Evolutionary conservation across 2,329 filamentous ascomycete species (phyloP).

Genomic region (Neoarthrinium moseri): DNA sequence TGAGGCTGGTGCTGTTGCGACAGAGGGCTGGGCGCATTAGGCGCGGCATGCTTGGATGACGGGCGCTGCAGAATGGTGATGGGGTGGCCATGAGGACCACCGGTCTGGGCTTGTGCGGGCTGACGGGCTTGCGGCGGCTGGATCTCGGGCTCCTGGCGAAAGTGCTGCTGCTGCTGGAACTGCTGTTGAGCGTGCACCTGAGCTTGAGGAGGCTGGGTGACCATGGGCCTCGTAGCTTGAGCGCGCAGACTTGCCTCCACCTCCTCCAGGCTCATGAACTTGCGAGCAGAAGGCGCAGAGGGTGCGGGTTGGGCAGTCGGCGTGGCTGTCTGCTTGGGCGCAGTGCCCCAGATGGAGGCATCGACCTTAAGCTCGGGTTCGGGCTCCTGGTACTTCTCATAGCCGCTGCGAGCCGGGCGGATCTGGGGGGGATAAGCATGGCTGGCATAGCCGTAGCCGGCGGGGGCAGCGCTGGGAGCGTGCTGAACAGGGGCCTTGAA

Average conservation of each 20-base stretch:
- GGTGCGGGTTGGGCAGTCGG: conserved; percentile 19
- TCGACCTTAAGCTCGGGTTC: conserved; percentile 90
- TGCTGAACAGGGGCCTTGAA: conserved; percentile 37
- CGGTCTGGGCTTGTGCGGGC: conserved; percentile 20
- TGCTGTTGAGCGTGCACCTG: conserved; percentile 28
- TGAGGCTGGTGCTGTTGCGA: conserved; percentile 28
- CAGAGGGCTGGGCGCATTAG: conserved; percentile 29
- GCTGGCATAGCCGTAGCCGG: conserved; percentile 32
- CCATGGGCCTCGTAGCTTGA: conserved; percentile 42
- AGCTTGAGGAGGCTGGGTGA: conserved; percentile 32
- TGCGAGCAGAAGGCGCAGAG: conserved; percentile 49
- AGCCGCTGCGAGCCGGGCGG: conserved; percentile 74
- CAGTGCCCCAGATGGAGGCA: conserved; percentile 86
- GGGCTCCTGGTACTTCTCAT: conserved; percentile 85
- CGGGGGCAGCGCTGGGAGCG: conserved; percentile 29
- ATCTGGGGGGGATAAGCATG: conserved; percentile 37
- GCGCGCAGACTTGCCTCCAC: conserved; percentile 90
- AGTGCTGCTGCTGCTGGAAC: conserved; percentile 21
- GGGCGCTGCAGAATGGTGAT: conserved; percentile 57
- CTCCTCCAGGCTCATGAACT: conserved; percentile 94
- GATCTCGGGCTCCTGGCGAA: conserved; percentile 26
- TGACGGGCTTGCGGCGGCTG: conserved; percentile 23
- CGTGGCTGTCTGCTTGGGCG: conserved; percentile 55
- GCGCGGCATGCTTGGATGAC: conserved; percentile 36
- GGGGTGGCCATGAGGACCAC: conserved; percentile 43